Percentiles rank a stretch among this genome's conserved stretches.
phyloP scores from a whole-genome alignment of 176 grass and related monocot genomes.

The Cocos nucifera region DNA sequence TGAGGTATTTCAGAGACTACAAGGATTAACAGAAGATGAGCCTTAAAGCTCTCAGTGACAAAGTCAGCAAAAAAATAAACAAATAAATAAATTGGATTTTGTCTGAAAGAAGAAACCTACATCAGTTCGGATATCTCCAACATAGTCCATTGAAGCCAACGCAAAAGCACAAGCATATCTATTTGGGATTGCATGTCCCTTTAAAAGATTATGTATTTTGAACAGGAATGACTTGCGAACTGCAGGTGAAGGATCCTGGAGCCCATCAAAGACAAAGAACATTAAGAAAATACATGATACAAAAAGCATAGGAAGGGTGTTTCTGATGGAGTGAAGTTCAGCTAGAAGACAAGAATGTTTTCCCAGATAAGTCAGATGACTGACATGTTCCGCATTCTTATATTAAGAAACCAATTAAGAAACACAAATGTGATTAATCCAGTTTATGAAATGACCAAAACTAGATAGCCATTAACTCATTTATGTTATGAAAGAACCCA shows the following conservation, averaged over 20 bases:
- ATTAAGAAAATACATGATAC: conserved; percentile 15
- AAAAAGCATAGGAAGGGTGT: neutral
- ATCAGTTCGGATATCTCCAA: conserved; percentile 59
- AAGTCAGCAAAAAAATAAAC: conserved; percentile 7
- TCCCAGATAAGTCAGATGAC: too few species aligned
- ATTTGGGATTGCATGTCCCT: conserved; percentile 49
- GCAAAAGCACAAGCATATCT: conserved; percentile 94
- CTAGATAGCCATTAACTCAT: too few species aligned
- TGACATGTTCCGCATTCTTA: too few species aligned
- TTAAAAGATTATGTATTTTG: conserved; percentile 64
- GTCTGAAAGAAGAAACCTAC: conserved; percentile 34
- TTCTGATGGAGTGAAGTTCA: neutral
- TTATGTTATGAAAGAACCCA: too few species aligned
- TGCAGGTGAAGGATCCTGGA: conserved; percentile 67
- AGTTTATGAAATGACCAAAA: too few species aligned
- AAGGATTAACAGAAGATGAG: conserved; percentile 9
- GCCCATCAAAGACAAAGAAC: conserved; percentile 12
- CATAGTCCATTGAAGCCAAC: conserved; percentile 58
- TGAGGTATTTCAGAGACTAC: conserved; percentile 57
- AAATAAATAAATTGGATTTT: conserved; percentile 3
- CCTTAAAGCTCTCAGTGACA: neutral
- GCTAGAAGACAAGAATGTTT: too few species aligned
- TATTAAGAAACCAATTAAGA: too few species aligned
- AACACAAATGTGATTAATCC: too few species aligned
- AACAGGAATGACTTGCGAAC: conserved; percentile 63